Evolutionary conservation across 2,329 filamentous ascomycete genomes (phyloP).

Genomic region (Cytospora chrysosperma): DNA sequence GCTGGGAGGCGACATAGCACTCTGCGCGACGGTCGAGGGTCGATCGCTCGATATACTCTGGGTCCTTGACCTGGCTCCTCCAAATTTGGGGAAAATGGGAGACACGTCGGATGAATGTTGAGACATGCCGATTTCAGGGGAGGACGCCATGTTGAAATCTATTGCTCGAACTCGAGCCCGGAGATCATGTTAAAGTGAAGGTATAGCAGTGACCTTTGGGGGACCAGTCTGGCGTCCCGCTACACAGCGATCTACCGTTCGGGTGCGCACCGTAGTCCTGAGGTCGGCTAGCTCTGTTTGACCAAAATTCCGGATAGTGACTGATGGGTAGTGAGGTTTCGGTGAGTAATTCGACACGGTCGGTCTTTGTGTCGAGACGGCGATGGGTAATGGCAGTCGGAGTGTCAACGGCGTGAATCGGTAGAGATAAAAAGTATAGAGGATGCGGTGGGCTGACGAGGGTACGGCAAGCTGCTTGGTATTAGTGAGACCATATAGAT

Average conservation of each 20-base stretch:
- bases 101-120: conserved; percentile 18
- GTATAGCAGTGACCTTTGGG: conserved; percentile 16
- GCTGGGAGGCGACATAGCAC: conserved; percentile 64
- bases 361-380: conserved; percentile 1
- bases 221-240: neutral
- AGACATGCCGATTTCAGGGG: conserved; percentile 18
- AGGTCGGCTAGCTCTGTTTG: conserved; percentile 2
- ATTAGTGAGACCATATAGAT: conserved; percentile 17
- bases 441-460: conserved; percentile 8
- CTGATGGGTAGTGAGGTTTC: conserved; percentile 7
- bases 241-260: conserved; percentile 6
- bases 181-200: conserved; percentile 13
- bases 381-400: conserved; percentile 9
- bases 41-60: conserved; percentile 71
- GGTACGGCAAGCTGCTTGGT: conserved; percentile 18
- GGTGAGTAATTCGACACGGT: neutral
- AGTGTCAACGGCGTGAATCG: neutral
- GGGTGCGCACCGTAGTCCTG: conserved; percentile 18
- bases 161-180: conserved; percentile 7
- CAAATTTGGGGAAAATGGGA: conserved; percentile 24
- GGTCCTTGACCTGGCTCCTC: conserved; percentile 43
- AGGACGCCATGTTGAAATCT: conserved; percentile 21
- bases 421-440: conserved; percentile 1
- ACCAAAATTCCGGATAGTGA: conserved; percentile 3
- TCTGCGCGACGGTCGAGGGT: conserved; percentile 58